phyloP scores from a whole-genome alignment of 1,139 yeast genomes.

The Geotrichum aggregatum region DNA sequence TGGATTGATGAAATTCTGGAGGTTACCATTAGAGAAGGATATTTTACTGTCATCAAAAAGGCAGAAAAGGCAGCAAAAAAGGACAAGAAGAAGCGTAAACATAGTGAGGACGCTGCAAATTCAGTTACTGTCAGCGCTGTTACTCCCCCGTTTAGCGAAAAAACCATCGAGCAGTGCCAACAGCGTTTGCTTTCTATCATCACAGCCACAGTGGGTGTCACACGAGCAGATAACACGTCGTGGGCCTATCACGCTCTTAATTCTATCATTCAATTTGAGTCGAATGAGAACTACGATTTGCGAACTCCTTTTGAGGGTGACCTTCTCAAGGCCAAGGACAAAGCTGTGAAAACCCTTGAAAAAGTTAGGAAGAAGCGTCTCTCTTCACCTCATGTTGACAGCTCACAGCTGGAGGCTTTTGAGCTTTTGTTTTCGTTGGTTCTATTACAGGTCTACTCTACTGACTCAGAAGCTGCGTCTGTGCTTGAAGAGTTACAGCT shows the following conservation, averaged over 20 bases:
- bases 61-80: conserved; percentile 14
- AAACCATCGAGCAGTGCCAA: conserved; percentile 31
- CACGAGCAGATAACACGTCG: conserved; percentile 46
- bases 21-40: conserved; percentile 53
- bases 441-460: conserved; percentile 70
- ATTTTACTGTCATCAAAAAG: conserved; percentile 42
- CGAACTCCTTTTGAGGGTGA: conserved; percentile 39
- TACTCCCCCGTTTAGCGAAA: conserved; percentile 23
- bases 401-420: conserved; percentile 49
- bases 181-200: conserved; percentile 65
- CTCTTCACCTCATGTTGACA: conserved; percentile 42
- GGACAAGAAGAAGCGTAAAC: conserved; percentile 22
- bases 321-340: conserved; percentile 44
- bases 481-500: conserved; percentile 65
- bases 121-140: conserved; percentile 16
- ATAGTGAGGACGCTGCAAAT: conserved; percentile 7
- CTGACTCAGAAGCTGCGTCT: conserved; percentile 67
- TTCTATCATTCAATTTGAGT: conserved; percentile 26
- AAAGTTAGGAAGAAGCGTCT: conserved; percentile 44
- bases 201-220: conserved; percentile 41
- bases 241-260: conserved; percentile 51
- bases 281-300: conserved; percentile 23
- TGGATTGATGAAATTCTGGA: conserved; percentile 51
- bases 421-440: conserved; percentile 77
- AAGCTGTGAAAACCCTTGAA: conserved; percentile 50